These are phyloP conservation scores for Cladophialophora immunda DNA, from an alignment of 2,329 filamentous ascomycete species.

Conservation along the genomic window DNA sequence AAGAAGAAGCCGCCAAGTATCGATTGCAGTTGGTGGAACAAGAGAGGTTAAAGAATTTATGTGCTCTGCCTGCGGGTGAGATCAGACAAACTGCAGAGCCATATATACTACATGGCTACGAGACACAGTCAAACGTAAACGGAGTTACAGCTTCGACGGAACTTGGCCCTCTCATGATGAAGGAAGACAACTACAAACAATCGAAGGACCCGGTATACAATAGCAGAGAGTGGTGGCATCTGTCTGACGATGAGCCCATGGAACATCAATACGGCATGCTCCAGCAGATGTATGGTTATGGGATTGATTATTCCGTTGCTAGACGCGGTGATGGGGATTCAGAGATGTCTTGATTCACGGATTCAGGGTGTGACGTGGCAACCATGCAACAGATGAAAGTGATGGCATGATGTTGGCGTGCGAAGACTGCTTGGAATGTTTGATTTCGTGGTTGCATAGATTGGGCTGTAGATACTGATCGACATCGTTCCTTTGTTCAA, in stretches of 20 bases:
- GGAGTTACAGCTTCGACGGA: conserved; percentile 56
- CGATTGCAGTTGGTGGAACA: conserved; percentile 63
- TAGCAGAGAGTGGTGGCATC: conserved; percentile 50
- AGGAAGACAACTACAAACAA: conserved; percentile 43
- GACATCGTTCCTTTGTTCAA: conserved; percentile 19
- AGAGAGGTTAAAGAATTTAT: conserved; percentile 59
- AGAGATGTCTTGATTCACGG: conserved; percentile 34
- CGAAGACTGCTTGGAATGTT: not conserved
- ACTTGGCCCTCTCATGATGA: conserved; percentile 25
- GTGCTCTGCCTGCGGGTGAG: conserved; percentile 31
- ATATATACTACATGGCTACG: conserved; percentile 86
- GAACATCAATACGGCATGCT: conserved; percentile 52
- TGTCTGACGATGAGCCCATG: conserved; percentile 43
- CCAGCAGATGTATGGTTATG: conserved; percentile 44
- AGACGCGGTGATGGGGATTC: conserved; percentile 32
- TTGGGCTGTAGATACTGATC: conserved; percentile 28
- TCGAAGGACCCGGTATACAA: conserved; percentile 54
- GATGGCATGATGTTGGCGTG: conserved; percentile 12
- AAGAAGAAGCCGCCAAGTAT: conserved; percentile 64
- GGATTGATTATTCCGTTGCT: conserved; percentile 28
- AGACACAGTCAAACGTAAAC: conserved; percentile 71
- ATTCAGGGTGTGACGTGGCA: not conserved
- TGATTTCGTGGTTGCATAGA: conserved; percentile 27
- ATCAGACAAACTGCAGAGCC: conserved; percentile 71
- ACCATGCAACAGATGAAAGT: not conserved